Evolutionary conservation across 768 basidiomycete species (phyloP).

Genomic region (Suillus discolor): DNA sequence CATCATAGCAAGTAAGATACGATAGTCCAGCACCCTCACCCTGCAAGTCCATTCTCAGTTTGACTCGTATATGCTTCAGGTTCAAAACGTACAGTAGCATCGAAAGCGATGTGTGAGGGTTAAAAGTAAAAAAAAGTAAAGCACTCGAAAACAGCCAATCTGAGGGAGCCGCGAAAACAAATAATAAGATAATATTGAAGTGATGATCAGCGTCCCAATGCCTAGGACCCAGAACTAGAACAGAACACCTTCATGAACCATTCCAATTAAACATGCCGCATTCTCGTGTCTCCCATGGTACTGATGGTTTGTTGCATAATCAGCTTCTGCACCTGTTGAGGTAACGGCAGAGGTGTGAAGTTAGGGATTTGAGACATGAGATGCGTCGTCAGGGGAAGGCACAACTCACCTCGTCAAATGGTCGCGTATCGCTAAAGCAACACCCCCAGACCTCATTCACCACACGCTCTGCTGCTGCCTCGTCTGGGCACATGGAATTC

Average conservation of each 20-base stretch:
- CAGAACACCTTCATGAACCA: slow-evolving; percentile 35
- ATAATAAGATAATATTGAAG: slow-evolving; percentile 26
- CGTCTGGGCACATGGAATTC: slow-evolving; percentile 79
- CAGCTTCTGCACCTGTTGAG: slow-evolving; percentile 63
- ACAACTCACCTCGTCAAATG: slow-evolving; percentile 87
- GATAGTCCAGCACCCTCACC: too few relatives aligned
- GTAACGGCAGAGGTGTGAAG: slow-evolving; percentile 52
- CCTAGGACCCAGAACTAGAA: slow-evolving; percentile 22
- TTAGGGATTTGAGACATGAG: slow-evolving; percentile 53
- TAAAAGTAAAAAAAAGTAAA: neutral
- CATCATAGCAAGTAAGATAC: too few relatives aligned
- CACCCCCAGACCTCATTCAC: slow-evolving; percentile 98
- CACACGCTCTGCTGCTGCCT: slow-evolving; percentile 77
- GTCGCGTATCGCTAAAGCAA: slow-evolving; percentile 92
- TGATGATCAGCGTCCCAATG: slow-evolving; percentile 26
- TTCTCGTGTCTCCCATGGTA: slow-evolving; percentile 44
- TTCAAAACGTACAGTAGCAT: slow-evolving; percentile 1
- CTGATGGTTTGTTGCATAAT: slow-evolving; percentile 48
- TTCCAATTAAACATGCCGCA: slow-evolving; percentile 58
- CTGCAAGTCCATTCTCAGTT: too few relatives aligned
- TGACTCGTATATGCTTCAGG: too few relatives aligned
- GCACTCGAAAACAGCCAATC: too few relatives aligned
- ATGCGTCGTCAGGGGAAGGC: slow-evolving; percentile 53
- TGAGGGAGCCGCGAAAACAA: slow-evolving; percentile 6
- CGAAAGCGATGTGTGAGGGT: neutral